These are phyloP conservation scores for Phytophthora sansomeana DNA, from an alignment of 352 stramenopile species.

Conservation along the genomic window DNA sequence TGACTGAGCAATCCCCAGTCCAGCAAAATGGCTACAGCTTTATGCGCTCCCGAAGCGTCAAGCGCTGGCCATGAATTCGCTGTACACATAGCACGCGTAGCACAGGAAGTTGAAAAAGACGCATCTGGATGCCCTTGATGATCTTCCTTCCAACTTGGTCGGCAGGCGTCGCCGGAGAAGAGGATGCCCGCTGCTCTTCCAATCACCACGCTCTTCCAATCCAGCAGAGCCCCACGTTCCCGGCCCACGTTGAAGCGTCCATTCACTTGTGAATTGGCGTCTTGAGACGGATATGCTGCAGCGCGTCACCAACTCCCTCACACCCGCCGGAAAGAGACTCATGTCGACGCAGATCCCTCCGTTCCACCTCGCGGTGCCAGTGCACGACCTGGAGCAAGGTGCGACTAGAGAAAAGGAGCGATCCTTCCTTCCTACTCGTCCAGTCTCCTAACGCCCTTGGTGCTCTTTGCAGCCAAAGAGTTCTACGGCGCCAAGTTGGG, in stretches of 20 bases:
- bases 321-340: conserved; percentile 26
- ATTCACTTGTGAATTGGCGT: neutral
- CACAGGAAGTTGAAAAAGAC: too few species aligned
- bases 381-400: conserved; percentile 93
- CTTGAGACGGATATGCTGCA: neutral
- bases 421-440: too few species aligned
- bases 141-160: neutral
- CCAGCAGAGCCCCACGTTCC: neutral
- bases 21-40: neutral
- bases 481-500: conserved; percentile 95
- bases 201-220: conserved; percentile 30
- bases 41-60: too few species aligned
- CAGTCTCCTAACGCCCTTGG: neutral
- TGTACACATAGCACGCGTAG: too few species aligned
- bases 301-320: conserved; percentile 14
- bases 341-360: conserved; percentile 60
- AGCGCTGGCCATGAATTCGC: too few species aligned
- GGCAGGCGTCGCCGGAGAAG: too few species aligned
- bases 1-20: neutral
- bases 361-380: conserved; percentile 94
- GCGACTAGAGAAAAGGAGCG: conserved; percentile 4
- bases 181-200: conserved; percentile 11
- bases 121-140: too few species aligned
- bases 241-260: neutral
- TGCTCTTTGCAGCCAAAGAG: conserved; percentile 71